Evolutionary conservation across 257 asterid species (phyloP).

Genomic region (Gynochthodes officinalis): DNA sequence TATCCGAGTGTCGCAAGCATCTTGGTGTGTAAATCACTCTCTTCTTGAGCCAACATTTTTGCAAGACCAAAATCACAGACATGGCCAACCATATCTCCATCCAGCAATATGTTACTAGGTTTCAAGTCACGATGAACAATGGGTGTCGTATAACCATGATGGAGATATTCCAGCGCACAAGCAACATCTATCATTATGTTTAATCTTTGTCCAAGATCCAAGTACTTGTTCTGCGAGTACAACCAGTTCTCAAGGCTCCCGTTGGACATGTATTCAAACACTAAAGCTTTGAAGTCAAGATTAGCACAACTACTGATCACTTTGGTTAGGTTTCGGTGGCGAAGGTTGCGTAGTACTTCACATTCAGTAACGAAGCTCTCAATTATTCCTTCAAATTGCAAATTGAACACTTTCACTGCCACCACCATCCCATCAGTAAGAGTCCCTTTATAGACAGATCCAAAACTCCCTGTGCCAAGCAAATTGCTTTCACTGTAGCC

Average conservation of each 20-base stretch:
- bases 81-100: neutral
- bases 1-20: slow-evolving; percentile 11
- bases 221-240: neutral
- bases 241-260: slow-evolving; percentile 16
- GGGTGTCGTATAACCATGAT: neutral
- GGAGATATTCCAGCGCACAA: slow-evolving; percentile 12
- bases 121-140: slow-evolving; percentile 10
- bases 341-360: slow-evolving; percentile 2
- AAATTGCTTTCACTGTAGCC: neutral
- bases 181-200: slow-evolving; percentile 7
- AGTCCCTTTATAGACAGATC: neutral
- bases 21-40: neutral
- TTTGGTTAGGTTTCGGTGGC: slow-evolving; percentile 9
- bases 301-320: slow-evolving; percentile 3
- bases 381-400: neutral
- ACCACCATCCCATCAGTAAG: neutral
- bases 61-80: slow-evolving; percentile 7
- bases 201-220: neutral
- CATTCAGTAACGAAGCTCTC: neutral
- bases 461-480: neutral
- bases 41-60: neutral
- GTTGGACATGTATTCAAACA: slow-evolving; percentile 3
- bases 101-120: slow-evolving; percentile 3
- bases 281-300: neutral
- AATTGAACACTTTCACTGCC: slow-evolving; percentile 7